Evolutionary conservation across 352 stramenopile species (phyloP), one percentile per base, ranked within the genome.

Genomic region (Thraustochytrium striatum): DNA sequence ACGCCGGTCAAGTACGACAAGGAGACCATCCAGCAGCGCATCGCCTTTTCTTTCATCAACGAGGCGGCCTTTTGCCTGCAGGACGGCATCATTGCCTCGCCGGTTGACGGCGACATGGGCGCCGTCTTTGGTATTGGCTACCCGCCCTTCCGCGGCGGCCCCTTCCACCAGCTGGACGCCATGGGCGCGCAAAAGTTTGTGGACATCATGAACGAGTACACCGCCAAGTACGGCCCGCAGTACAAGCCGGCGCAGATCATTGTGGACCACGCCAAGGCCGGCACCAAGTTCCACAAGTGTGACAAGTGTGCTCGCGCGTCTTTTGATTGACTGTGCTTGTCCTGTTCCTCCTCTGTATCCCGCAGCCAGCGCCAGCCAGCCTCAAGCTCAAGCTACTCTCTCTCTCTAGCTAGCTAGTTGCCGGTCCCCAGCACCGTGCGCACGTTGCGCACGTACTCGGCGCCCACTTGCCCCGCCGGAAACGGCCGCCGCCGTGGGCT

Each of bases 81-180:
- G 84, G 95, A 99, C 84, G 95, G 96, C 69, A 97, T 99, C 79
- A 98, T 99, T 83, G 92, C 88, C 61, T 95, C 94, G 61, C 94
- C 96, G 3, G 92, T 92, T 8, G 93, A 98, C 72, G 96, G 94
- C 78, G 95, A 99, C 86, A 98, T 99, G 85, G 96, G 95, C 53
- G 88, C 97, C n/a, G 94, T 99, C 25, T 99, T 99, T 85, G 96
- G 96, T 81, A 98, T 98, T 75, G 96, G 96, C 72, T 99, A 98
- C 86, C 93, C 94, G 38, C 95, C 95, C 53, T 98, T 98, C 89
- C 91, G 95, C 53, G 96, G 96, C 13, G 96, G 96, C 33, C 95
- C 95, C 32, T 98, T 98, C 91, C 89, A 93, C 52, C 94, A 97
- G 78, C 86, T 99, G 21, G 96, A 99, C 87, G 87, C 88, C 72